Conservation (phyloP, 768 basidiomycete species). For the Dacryopinax spathularia region DNA sequence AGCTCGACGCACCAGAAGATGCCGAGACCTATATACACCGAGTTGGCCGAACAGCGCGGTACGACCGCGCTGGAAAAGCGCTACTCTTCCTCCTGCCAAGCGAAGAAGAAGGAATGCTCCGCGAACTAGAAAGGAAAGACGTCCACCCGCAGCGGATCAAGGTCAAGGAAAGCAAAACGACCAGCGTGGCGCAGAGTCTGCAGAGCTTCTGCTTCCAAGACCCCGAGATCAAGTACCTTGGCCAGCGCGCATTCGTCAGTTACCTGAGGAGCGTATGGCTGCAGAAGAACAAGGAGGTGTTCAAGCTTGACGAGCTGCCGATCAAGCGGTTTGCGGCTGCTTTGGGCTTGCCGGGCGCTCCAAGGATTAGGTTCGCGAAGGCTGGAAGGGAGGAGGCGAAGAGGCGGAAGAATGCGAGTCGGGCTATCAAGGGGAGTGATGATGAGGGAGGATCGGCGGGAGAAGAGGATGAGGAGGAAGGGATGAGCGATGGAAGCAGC, state of each 20-base stretch:
- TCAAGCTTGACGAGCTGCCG: conserved; percentile 72
- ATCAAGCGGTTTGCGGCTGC: conserved; percentile 74
- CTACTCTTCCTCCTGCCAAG: conserved; percentile 72
- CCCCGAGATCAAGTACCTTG: conserved; percentile 93
- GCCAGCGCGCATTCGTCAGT: conserved; percentile 90
- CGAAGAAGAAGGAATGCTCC: conserved; percentile 84
- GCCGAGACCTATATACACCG: conserved; percentile 96
- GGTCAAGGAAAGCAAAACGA: conserved; percentile 73
- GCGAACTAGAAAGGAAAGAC: conserved; percentile 53
- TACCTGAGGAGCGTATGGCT: conserved; percentile 86
- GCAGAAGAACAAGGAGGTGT: conserved; percentile 87
- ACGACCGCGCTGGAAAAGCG: conserved; percentile 78
- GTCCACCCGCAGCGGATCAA: conserved; percentile 69
- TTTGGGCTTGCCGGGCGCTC: conserved; percentile 83
- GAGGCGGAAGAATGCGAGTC: conserved; percentile 59
- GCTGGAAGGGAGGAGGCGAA: conserved; percentile 55
- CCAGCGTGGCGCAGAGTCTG: conserved; percentile 69
- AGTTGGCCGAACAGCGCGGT: conserved; percentile 88
- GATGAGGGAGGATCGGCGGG: conserved; percentile 1
- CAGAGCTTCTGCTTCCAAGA: conserved; percentile 90
- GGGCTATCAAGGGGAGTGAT: conserved; percentile 19
- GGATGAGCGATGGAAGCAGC: conserved; percentile 19
- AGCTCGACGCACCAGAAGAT: conserved; percentile 92
- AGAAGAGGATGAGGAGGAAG: conserved; percentile 12
- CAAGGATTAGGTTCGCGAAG: conserved; percentile 91